phyloP scores from a whole-genome alignment of 495 filamentous ascomycete species.

The Amphirosellinia nigrospora region DNA sequence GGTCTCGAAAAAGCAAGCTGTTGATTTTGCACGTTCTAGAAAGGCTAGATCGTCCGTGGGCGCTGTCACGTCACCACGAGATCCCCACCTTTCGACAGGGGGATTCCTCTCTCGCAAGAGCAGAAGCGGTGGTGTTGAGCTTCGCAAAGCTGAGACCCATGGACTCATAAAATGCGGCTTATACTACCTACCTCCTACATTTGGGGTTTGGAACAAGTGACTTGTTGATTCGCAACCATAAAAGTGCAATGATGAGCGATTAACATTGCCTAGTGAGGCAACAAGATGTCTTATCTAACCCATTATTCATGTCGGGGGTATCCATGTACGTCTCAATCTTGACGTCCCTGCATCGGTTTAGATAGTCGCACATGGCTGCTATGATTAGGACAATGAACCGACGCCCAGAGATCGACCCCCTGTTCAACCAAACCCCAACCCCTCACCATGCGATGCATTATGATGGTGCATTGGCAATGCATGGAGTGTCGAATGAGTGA shows the following conservation, averaged over 20 bases:
- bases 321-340: conserved; percentile 15
- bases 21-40: not conserved
- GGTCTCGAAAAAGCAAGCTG: conserved; percentile 23
- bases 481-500: conserved; percentile 1
- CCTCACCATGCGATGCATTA: conserved; percentile 28
- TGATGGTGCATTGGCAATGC: conserved; percentile 19
- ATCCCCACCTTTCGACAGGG: conserved; percentile 7
- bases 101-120: not conserved
- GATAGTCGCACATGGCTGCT: conserved; percentile 25
- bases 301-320: conserved; percentile 11
- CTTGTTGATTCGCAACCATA: not conserved
- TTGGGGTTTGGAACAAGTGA: not conserved
- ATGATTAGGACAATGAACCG: conserved; percentile 7
- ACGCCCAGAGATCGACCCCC: conserved; percentile 15
- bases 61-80: conserved; percentile 14
- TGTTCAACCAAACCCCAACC: conserved; percentile 17
- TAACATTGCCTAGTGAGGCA: not conserved
- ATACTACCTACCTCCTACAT: not conserved
- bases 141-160: not conserved
- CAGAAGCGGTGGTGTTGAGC: not conserved
- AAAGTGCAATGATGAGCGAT: not conserved
- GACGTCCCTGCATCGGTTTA: conserved; percentile 26
- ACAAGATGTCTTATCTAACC: conserved; percentile 5
- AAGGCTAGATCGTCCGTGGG: conserved; percentile 13
- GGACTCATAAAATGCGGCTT: conserved; percentile 1